These are phyloP conservation scores for Gossypium raimondii DNA, from an alignment of 345 rosid species.

Conservation along the genomic window DNA sequence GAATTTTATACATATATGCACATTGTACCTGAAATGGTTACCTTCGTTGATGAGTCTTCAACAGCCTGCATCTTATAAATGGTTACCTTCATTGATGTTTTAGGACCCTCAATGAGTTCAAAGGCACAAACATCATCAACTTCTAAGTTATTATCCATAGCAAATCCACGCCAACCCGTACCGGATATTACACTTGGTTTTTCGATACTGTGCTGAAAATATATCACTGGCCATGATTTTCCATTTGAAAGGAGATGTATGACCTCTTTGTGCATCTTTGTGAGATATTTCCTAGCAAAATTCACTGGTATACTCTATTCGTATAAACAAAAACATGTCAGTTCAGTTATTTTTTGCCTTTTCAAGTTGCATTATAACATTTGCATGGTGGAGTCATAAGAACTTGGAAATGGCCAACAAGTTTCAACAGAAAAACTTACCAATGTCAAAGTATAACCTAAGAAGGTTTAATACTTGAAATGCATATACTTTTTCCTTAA, in stretches of 20 bases:
- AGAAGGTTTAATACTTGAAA: no score
- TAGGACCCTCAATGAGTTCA: not conserved
- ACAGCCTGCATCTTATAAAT: constrained; percentile 6
- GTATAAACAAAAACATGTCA: not conserved
- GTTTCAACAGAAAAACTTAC: not conserved
- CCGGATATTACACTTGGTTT: not conserved
- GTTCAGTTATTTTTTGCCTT: not conserved
- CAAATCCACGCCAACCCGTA: constrained; percentile 12
- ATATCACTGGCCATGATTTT: constrained; percentile 8
- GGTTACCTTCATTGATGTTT: constrained; percentile 15
- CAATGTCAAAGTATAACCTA: not conserved
- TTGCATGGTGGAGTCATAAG: no score
- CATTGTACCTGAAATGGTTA: not conserved
- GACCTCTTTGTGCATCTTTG: not conserved
- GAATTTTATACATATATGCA: not conserved
- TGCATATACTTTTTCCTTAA: no score
- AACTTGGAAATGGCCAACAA: not conserved
- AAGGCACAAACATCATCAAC: constrained; percentile 14
- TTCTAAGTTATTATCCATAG: constrained; percentile 6
- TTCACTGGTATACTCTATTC: not conserved
- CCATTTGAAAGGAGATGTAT: not conserved
- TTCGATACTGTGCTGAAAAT: not conserved
- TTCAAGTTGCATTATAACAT: not conserved
- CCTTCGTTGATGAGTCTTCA: not conserved
- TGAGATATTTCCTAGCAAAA: not conserved